Percentiles rank a stretch among this genome's conserved stretches.
Conservation (phyloP, 352 stramenopile genomes). For the Phytophthora megakarya region DNA sequence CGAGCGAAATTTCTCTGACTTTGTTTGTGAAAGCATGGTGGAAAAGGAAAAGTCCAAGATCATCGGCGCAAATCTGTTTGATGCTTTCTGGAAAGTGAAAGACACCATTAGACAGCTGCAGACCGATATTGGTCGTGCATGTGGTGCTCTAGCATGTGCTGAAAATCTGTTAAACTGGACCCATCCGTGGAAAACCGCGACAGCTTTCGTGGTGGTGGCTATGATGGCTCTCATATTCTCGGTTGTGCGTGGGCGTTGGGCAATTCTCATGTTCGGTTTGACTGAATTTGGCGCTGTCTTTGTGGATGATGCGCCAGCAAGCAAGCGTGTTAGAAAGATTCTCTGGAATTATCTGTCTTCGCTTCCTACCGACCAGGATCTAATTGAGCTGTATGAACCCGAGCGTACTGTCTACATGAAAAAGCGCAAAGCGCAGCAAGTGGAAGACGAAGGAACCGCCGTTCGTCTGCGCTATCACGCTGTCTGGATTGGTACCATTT, state of each 20-base stretch:
- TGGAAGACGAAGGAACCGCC: constrained; percentile 51
- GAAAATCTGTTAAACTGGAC: constrained; percentile 91
- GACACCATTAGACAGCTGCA: constrained; percentile 80
- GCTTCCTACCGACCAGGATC: constrained; percentile 77
- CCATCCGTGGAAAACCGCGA: constrained; percentile 84
- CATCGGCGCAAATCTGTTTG: constrained; percentile 73
- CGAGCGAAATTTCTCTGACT: constrained; percentile 70
- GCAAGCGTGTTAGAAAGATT: constrained; percentile 79
- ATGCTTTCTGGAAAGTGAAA: constrained; percentile 86
- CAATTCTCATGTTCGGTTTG: constrained; percentile 74
- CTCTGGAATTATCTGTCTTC: constrained; percentile 85
- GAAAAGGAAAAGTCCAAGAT: constrained; percentile 74
- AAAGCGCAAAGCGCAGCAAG: constrained; percentile 48
- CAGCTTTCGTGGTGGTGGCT: constrained; percentile 58
- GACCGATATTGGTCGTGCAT: constrained; percentile 72
- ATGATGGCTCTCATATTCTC: constrained; percentile 63
- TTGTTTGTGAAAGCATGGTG: constrained; percentile 68
- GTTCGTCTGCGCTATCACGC: constrained; percentile 69
- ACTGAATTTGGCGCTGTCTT: constrained; percentile 82
- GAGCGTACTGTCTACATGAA: constrained; percentile 70
- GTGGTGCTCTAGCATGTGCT: constrained; percentile 68
- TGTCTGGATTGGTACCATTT: constrained; percentile 65
- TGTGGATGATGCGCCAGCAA: constrained; percentile 76
- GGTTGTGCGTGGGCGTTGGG: constrained; percentile 71
- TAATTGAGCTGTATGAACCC: constrained; percentile 75